phyloP scores from a whole-genome alignment of 371 early-diverging fungal species.

The Zychaea mexicana region DNA sequence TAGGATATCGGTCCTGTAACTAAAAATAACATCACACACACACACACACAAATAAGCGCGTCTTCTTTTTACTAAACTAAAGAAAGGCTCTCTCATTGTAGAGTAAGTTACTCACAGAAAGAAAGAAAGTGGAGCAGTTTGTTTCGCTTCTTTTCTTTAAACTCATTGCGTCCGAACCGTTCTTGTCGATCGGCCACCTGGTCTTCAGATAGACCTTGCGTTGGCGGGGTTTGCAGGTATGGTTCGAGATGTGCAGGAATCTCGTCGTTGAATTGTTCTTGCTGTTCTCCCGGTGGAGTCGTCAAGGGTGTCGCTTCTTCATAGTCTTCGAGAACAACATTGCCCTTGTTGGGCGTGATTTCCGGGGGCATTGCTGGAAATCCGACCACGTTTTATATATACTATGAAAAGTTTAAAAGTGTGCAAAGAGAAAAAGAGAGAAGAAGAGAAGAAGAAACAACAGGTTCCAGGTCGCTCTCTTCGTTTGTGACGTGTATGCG shows the following conservation, averaged over 20 bases:
- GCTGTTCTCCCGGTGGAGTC: constrained; percentile 7
- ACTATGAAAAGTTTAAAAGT: neutral
- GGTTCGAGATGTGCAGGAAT: constrained; percentile 73
- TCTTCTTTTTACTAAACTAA: no score
- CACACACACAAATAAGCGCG: no score
- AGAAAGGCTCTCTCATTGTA: neutral
- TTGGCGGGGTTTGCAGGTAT: constrained; percentile 70
- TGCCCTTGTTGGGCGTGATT: neutral
- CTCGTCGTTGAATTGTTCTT: constrained; percentile 53
- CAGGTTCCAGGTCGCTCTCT: neutral
- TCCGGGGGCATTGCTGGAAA: neutral
- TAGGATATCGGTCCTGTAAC: constrained; percentile 88
- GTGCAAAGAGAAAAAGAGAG: neutral
- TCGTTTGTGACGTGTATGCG: neutral
- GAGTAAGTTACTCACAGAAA: constrained; percentile 70
- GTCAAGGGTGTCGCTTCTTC: constrained; percentile 12
- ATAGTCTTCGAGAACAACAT: neutral
- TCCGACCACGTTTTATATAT: neutral
- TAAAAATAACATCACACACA: neutral
- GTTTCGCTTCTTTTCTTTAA: constrained; percentile 82
- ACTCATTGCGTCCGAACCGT: constrained; percentile 73
- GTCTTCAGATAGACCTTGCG: constrained; percentile 57
- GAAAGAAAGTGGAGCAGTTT: constrained; percentile 86
- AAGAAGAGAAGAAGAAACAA: neutral
- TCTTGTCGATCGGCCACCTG: constrained; percentile 65